phyloP scores from a whole-genome alignment of 345 rosid genomes.

The Eucalyptus erythrocorys region DNA sequence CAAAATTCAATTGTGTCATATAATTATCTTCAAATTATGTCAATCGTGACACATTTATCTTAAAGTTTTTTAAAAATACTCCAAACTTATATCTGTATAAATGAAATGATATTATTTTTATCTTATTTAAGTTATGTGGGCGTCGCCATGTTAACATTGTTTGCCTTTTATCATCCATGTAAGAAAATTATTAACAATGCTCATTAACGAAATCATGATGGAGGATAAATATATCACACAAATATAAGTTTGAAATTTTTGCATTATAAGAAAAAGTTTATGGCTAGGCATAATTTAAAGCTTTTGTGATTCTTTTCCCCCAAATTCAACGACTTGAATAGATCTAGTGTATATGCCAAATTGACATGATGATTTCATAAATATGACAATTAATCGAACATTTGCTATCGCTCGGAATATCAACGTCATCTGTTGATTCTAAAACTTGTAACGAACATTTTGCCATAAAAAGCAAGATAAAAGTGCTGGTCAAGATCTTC shows the following conservation, averaged over 20 bases:
- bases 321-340: background rate
- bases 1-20: too few relatives aligned
- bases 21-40: background rate
- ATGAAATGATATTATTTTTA: too few relatives aligned
- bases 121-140: too few relatives aligned
- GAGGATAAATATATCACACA: fast-evolving
- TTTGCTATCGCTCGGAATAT: fast-evolving
- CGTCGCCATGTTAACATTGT: fast-evolving
- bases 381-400: background rate
- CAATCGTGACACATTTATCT: fast-evolving
- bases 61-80: too few relatives aligned
- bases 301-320: background rate
- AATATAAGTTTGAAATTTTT: too few relatives aligned
- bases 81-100: too few relatives aligned
- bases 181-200: background rate
- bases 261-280: fast-evolving
- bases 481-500: background rate
- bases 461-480: background rate
- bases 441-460: background rate
- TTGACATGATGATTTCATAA: background rate
- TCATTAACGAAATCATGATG: fast-evolving
- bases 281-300: too few relatives aligned
- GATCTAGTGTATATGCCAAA: background rate
- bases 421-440: background rate
- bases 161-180: background rate